phyloP scores from a whole-genome alignment of 441 rosid species.

The Cnidoscolus chayamansa region DNA sequence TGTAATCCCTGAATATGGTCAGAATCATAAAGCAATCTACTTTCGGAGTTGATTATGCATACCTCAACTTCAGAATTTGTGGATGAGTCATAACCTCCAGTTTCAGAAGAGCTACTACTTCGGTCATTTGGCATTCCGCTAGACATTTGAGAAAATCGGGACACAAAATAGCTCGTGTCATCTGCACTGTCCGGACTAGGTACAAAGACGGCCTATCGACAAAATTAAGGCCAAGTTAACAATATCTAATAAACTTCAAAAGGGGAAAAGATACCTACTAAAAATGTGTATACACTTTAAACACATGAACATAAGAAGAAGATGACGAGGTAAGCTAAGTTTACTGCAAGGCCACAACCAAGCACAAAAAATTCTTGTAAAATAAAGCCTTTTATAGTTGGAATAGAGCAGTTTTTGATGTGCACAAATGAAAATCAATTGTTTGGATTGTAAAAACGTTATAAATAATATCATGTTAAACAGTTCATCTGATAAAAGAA shows the following conservation, averaged over 20 bases:
- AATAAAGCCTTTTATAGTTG: background rate
- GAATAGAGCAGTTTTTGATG: background rate
- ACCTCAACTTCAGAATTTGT: conserved; percentile 62
- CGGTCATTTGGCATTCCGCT: conserved; percentile 36
- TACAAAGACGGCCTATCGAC: conserved; percentile 68
- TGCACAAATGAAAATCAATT: background rate
- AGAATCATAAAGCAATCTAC: conserved; percentile 3
- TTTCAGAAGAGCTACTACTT: conserved; percentile 40
- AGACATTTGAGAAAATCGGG: conserved; percentile 48
- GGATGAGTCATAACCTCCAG: conserved; percentile 30
- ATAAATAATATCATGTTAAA: background rate
- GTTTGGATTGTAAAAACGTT: background rate
- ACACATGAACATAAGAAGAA: background rate
- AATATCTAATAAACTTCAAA: background rate
- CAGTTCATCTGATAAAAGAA: background rate
- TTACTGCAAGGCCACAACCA: conserved; percentile 5
- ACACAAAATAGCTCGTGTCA: conserved; percentile 78
- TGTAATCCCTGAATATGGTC: background rate
- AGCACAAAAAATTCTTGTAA: background rate
- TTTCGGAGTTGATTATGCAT: conserved; percentile 2
- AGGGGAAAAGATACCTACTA: background rate
- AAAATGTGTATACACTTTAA: background rate
- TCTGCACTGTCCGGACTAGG: conserved; percentile 59
- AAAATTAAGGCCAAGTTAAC: conserved; percentile 8
- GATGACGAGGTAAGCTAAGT: background rate